phyloP scores from a whole-genome alignment of 1,284 basidiomycete genomes.

The Pascua sp. region DNA sequence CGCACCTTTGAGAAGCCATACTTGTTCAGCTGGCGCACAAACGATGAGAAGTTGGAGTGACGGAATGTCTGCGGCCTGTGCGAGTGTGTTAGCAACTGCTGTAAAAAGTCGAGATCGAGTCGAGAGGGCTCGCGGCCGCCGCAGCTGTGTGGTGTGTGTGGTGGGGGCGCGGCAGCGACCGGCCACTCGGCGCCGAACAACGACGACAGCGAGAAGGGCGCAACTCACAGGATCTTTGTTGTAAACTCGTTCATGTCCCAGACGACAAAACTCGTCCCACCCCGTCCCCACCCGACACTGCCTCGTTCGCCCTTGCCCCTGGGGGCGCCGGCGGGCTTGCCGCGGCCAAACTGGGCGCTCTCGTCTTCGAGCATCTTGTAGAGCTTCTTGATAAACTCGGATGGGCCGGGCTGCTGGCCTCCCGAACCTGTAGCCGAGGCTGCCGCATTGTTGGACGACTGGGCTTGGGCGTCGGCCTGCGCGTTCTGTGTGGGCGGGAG shows the following conservation, averaged over 20 bases:
- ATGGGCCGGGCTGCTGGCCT: conserved; percentile 36
- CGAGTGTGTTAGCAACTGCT: background rate
- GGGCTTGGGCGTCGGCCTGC: no score
- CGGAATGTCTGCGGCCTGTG: conserved; percentile 80
- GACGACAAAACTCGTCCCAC: conserved; percentile 88
- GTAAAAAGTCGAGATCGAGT: background rate
- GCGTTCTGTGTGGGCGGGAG: no score
- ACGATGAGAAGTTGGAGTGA: conserved; percentile 93
- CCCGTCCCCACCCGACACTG: conserved; percentile 72
- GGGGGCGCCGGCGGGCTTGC: conserved; percentile 28
- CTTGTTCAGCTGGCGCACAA: conserved; percentile 94
- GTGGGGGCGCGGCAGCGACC: no score
- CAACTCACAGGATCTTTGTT: conserved; percentile 68
- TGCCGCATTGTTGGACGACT: background rate
- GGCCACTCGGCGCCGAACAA: no score
- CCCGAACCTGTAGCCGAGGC: background rate
- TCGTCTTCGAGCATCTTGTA: conserved; percentile 64
- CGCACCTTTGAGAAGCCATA: conserved; percentile 93
- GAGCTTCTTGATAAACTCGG: conserved; percentile 92
- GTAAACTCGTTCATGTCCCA: conserved; percentile 99
- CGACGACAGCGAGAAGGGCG: background rate
- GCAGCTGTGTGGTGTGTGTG: no score
- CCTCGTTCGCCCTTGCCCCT: conserved; percentile 33
- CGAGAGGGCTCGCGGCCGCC: no score
- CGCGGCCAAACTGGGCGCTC: conserved; percentile 34